Evolutionary conservation across 202 grass and related monocot species (phyloP), one percentile per base, ranked within the genome.

Genomic region (Musa balbisiana): DNA sequence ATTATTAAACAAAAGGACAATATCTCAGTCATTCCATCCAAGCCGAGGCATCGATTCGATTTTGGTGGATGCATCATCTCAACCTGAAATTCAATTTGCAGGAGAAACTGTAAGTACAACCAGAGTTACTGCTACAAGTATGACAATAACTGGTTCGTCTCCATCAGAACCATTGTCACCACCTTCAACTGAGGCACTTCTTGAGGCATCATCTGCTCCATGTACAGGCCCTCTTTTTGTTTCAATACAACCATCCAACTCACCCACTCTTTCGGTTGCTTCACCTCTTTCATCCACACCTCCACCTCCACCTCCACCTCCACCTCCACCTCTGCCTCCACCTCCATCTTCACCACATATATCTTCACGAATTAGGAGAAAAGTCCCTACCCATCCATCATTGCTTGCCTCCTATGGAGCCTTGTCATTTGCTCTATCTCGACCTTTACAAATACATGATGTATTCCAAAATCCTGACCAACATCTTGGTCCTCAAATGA

Each of bases 81-180:
- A 79, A 33, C 50, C 23, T 52, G 73, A 66, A 54, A 71, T n/a
- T 49, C 52, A 78, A 53, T 14, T 55, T n/a, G 24, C 49, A 20
- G 51, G 43, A 24, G 24, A 55, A 52, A 51, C 11, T 55, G 49
- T 12, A 29, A 49, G 29, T 62, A 17, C 20, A 14, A 1, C 20
- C 67, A 53, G 15, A 81, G 63, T 78, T 73, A 64, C 54, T 55
- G 14, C 72, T 63, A 16, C 80, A 83, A 76, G 81, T 78, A 51
- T n/a, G 71, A 9, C 53, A 23, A 62, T 25, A 85, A 23, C 65
- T 19, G 53, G 79, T 67, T 80, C 62, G 81, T 81, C 83, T 76
- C 74, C 72, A 51, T 43, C 24, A 11, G n/a, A 8, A 50, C 64
- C 20, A 78, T 78, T 10, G 55, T 56, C 64, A 78, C 8, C 64